phyloP scores from a whole-genome alignment of 169 alveolate species.

The Plasmodium knowlesi region DNA sequence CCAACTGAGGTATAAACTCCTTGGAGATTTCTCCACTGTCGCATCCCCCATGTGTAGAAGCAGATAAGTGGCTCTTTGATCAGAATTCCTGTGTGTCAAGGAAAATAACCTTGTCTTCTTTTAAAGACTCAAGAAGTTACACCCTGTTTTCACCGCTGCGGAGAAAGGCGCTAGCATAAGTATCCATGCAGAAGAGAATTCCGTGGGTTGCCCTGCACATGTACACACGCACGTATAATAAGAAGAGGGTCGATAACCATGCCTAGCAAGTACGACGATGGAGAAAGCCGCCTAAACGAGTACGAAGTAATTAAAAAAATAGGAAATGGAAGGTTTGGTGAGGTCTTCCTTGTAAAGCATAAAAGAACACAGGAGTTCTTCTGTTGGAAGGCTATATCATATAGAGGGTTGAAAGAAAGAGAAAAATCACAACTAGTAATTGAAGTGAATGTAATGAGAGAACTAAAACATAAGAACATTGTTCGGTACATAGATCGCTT shows the following conservation, averaged over 20 bases:
- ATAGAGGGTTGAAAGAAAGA: slow-evolving; percentile 94
- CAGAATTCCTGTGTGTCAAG: background rate
- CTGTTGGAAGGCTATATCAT: slow-evolving; percentile 96
- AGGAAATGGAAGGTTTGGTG: slow-evolving; percentile 93
- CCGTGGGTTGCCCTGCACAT: background rate
- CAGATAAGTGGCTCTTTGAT: background rate
- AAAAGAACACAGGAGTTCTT: slow-evolving; percentile 87
- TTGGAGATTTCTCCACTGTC: background rate
- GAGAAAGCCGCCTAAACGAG: slow-evolving; percentile 83
- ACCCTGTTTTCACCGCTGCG: background rate
- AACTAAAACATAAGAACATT: slow-evolving; percentile 95
- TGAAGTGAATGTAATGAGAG: slow-evolving; percentile 96
- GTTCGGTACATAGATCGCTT: slow-evolving; percentile 95
- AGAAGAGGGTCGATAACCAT: slow-evolving; percentile 8
- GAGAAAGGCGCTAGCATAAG: background rate
- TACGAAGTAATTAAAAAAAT: slow-evolving; percentile 87
- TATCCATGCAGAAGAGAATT: background rate
- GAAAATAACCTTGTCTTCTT: background rate
- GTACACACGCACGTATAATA: background rate
- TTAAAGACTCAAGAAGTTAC: too few species aligned
- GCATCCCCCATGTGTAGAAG: background rate
- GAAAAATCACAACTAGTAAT: slow-evolving; percentile 96
- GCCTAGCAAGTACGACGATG: slow-evolving; percentile 77
- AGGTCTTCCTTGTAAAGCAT: slow-evolving; percentile 90
- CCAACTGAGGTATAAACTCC: background rate